Percentiles rank a stretch among this genome's conserved stretches.
These are phyloP conservation scores for Mortierella alpina DNA, from an alignment of 192 early-diverging fungal species.

Conservation along the genomic window DNA sequence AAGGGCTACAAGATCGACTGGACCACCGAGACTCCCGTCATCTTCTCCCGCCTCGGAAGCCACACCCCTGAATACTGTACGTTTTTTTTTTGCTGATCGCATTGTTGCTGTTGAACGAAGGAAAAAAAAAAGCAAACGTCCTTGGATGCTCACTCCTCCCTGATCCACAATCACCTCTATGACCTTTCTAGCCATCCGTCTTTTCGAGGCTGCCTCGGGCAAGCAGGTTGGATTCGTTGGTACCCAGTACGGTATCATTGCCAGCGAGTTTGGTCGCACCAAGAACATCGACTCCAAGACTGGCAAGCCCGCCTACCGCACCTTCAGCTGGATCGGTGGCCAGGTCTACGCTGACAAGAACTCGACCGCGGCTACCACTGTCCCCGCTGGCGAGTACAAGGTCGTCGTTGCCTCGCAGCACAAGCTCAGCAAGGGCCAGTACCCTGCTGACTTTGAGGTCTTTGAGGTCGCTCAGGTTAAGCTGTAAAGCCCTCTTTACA, in stretches of 20 bases:
- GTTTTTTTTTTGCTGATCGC: not conserved
- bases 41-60: conserved; percentile 21
- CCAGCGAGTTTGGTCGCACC: conserved; percentile 7
- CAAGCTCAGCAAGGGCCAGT: conserved; percentile 32
- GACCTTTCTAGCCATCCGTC: conserved; percentile 3
- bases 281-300: conserved; percentile 16
- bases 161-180: no score
- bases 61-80: conserved; percentile 32
- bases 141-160: no score
- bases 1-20: conserved; percentile 23
- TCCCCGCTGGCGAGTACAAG: conserved; percentile 37
- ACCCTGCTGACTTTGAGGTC: conserved; percentile 41
- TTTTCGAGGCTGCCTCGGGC: conserved; percentile 1
- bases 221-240: conserved; percentile 23
- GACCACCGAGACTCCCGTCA: conserved; percentile 4
- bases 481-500: not conserved
- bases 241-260: conserved; percentile 4
- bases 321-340: conserved; percentile 1
- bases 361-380: not conserved
- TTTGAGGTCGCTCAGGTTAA: conserved; percentile 24
- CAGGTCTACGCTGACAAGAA: conserved; percentile 4
- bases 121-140: no score
- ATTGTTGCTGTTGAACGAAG: no score
- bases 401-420: conserved; percentile 31
- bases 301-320: not conserved